Conservation (phyloP, 2,329 filamentous ascomycete genomes). For the Pestalotiopsis sp. region DNA sequence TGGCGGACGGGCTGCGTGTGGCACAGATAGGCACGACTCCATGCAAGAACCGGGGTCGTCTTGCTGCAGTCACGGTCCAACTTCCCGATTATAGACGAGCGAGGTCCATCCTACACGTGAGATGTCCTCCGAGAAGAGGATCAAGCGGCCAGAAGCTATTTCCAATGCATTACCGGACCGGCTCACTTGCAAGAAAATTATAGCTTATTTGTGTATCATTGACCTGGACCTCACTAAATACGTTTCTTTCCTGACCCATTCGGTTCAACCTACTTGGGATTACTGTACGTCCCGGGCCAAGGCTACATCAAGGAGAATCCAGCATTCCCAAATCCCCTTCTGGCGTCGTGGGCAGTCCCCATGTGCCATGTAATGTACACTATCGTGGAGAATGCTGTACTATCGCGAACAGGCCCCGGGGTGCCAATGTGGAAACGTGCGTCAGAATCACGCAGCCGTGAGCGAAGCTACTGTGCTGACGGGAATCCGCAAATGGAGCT, state of each 20-base stretch:
- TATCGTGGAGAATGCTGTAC: background rate
- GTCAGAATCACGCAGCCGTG: background rate
- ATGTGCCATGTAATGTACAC: too few relatives aligned
- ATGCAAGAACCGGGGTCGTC: background rate
- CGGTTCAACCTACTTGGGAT: too few relatives aligned
- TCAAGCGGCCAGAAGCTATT: too few relatives aligned
- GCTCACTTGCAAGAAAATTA: too few relatives aligned
- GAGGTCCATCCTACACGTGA: slow-evolving; percentile 5
- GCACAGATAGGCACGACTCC: slow-evolving; percentile 1
- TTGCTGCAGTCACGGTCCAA: slow-evolving; percentile 11
- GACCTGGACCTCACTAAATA: too few relatives aligned
- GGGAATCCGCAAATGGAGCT: background rate
- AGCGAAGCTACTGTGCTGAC: slow-evolving; percentile 11
- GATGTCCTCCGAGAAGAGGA: background rate
- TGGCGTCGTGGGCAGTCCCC: too few relatives aligned
- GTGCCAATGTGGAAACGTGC: background rate
- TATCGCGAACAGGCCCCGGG: background rate
- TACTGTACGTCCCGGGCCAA: too few relatives aligned
- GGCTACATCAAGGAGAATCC: too few relatives aligned
- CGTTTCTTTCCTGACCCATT: too few relatives aligned
- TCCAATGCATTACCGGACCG: too few relatives aligned
- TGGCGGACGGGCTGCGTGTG: background rate
- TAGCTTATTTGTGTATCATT: too few relatives aligned
- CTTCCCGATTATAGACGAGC: slow-evolving; percentile 10
- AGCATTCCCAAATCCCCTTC: too few relatives aligned